Evolutionary conservation across 495 filamentous ascomycete species (phyloP).

Genomic region (Aspergillus baeticus): DNA sequence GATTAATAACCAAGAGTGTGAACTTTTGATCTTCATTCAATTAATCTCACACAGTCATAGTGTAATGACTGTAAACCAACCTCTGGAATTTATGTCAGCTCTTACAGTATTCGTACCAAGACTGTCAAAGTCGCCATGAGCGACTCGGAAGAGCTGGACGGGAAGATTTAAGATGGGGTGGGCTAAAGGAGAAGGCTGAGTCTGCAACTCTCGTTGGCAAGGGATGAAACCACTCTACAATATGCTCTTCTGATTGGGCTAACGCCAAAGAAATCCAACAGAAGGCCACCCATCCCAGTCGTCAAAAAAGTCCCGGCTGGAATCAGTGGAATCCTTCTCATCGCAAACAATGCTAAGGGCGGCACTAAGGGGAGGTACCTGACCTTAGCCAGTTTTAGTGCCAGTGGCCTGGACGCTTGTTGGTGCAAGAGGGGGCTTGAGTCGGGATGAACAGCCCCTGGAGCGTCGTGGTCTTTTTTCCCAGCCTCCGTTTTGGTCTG

Average conservation of each 20-base stretch:
- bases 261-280: neutral
- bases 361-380: conserved; percentile 13
- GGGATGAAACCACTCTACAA: conserved; percentile 8
- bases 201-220: conserved; percentile 10
- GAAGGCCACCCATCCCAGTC: neutral
- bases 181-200: conserved; percentile 1
- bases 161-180: too few relatives aligned
- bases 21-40: too few relatives aligned
- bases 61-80: neutral
- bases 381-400: conserved; percentile 10
- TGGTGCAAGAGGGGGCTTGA: conserved; percentile 5
- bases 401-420: conserved; percentile 5
- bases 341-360: conserved; percentile 1
- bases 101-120: neutral
- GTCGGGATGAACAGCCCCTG: conserved; percentile 3
- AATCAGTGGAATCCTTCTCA: neutral
- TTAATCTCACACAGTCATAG: too few relatives aligned
- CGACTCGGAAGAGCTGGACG: neutral
- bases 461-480: neutral
- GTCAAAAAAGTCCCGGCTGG: neutral
- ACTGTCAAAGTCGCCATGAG: neutral
- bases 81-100: too few relatives aligned
- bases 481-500: conserved; percentile 5
- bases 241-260: conserved; percentile 2
- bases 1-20: neutral